A percentile compares a stretch with the other conserved stretches of the same genome.
These are phyloP conservation scores for Pisolithus orientalis DNA, from an alignment of 768 basidiomycete genomes.

Conservation along the genomic window DNA sequence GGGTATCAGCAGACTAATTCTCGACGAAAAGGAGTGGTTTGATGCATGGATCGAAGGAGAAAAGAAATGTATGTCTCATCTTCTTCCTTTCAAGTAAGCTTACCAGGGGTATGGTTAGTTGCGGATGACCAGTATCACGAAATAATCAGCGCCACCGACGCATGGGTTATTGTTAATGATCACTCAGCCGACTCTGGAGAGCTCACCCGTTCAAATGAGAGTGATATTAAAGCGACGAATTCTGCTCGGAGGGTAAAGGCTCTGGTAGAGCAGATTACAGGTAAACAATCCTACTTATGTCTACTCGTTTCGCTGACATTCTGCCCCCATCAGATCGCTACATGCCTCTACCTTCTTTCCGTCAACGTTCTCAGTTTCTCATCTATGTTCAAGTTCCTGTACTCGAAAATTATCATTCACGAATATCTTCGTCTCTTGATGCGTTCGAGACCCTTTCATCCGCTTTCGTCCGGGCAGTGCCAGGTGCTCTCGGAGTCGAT, in stretches of 20 bases:
- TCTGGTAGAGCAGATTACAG: constrained; percentile 88
- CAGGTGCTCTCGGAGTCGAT: constrained; percentile 72
- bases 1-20: constrained; percentile 75
- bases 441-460: constrained; percentile 92
- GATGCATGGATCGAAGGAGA: constrained; percentile 87
- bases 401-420: constrained; percentile 66
- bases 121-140: constrained; percentile 82
- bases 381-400: constrained; percentile 80
- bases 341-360: constrained; percentile 71
- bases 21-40: constrained; percentile 86
- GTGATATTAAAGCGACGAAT: constrained; percentile 62
- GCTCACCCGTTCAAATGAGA: constrained; percentile 10
- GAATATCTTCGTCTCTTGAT: constrained; percentile 81
- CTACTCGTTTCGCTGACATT: neutral
- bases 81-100: neutral
- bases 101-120: constrained; percentile 42
- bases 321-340: constrained; percentile 73
- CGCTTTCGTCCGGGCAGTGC: constrained; percentile 82
- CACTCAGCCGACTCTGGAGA: constrained; percentile 41
- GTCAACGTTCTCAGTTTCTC: constrained; percentile 80
- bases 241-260: constrained; percentile 81
- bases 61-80: constrained; percentile 61
- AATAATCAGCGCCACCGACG: constrained; percentile 73
- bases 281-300: constrained; percentile 31
- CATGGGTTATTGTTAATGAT: constrained; percentile 80